Evolutionary conservation across 805 yeast species (phyloP), one percentile per base, ranked within the genome.

Genomic region (Candida yuanshanica): DNA sequence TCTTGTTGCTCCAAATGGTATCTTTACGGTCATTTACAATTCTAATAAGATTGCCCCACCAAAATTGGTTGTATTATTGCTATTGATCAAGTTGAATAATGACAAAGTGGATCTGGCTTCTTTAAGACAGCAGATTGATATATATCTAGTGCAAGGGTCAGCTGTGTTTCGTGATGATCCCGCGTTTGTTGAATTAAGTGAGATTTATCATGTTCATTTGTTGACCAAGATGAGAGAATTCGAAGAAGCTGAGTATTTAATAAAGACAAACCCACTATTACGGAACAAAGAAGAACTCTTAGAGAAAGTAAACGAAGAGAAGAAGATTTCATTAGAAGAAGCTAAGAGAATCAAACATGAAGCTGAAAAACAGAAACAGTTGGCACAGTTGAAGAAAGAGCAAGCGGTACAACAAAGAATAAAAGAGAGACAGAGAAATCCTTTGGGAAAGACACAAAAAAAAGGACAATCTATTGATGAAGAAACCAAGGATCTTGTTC

Each of bases 41-140:
- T 16, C 45, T 12, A 33, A 44, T 24, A 32, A 38, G 12, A 36
- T 45, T 7, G 44, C 44, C 3, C 46, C 48, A 14, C 58, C 58
- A 3, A 54, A 53, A 29, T 33, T 57, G 16, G 36, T 57, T 8
- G 29, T 44, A 3, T 24, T 49, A n/a, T 40, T 57, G 13, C 23
- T 49, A 5, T 25, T 55, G 36, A 55, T 57, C 35, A 52, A 54
- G 35, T 16, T 55, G 40, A 55, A 54, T 39, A 50, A 48, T 26
- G 36, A 32, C 2, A 38, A 45, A 16, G 41, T 45, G 1, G 53
- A 54, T 39, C 14, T 55, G 9, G 9, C 4, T 0, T n/a, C 36
- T 14, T 31, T 56, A 8, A 48, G 56, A 39, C 40, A 42, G 11
- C 45, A 45, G 20, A 32, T 53, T 7, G 59, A 56, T n/a, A 3